Conservation (phyloP, 202 grass and related monocot species). For the Eragrostis tef region DNA sequence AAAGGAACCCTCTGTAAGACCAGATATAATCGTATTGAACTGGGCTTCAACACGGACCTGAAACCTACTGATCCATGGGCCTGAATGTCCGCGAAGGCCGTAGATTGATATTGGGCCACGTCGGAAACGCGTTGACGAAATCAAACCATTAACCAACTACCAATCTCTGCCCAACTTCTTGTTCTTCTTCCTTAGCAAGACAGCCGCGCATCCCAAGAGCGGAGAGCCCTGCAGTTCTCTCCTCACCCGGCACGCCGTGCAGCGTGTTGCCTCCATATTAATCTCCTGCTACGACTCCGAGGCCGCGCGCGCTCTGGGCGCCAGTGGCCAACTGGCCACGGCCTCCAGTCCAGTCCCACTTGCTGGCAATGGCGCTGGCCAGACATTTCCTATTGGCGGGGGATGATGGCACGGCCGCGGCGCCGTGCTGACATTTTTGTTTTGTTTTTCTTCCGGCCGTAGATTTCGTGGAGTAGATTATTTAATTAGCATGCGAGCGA, state of each 20-base stretch:
- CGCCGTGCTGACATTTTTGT: too few species aligned
- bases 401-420: too few species aligned
- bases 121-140: background rate
- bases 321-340: too few species aligned
- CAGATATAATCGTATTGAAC: too few species aligned
- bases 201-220: slow-evolving; percentile 26
- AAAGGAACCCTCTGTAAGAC: too few species aligned
- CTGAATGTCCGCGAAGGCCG: background rate
- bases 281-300: background rate
- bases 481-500: too few species aligned
- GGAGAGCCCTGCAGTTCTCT: background rate
- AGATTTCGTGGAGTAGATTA: too few species aligned
- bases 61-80: background rate
- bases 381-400: too few species aligned
- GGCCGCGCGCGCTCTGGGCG: too few species aligned
- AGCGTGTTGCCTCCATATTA: background rate
- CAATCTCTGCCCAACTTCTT: background rate
- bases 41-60: background rate
- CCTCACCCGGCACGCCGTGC: slow-evolving; percentile 40
- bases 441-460: too few species aligned
- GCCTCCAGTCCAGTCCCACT: too few species aligned
- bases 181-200: slow-evolving; percentile 50
- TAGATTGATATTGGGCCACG: background rate
- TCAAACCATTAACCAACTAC: background rate
- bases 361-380: too few species aligned